Conservation (phyloP, 2,329 filamentous ascomycete genomes). For the Oidium heveae region DNA sequence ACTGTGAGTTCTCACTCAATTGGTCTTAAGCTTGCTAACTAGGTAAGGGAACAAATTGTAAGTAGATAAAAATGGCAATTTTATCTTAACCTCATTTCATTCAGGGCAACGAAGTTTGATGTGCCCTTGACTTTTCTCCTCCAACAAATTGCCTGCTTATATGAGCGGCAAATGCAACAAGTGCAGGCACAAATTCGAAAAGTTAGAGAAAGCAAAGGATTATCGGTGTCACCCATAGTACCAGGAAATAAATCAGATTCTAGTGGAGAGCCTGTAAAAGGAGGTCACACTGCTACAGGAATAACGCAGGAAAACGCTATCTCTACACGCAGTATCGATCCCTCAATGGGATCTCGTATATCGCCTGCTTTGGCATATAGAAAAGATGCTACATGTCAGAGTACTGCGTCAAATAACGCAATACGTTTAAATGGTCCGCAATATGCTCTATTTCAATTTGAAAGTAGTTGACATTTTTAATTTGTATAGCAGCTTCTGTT, state of each 20-base stretch:
- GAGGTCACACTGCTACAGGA: conserved; percentile 21
- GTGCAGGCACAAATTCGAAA: conserved; percentile 77
- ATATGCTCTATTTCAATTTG: too few relatives aligned
- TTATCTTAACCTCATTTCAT: conserved; percentile 2
- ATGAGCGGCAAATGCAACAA: conserved; percentile 72
- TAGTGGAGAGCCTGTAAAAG: conserved; percentile 23
- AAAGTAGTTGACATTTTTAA: too few relatives aligned
- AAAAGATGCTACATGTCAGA: conserved; percentile 10
- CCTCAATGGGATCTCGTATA: conserved; percentile 8
- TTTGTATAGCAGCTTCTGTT: too few relatives aligned
- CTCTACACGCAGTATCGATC: conserved; percentile 2
- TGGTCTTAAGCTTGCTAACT: conserved; percentile 2
- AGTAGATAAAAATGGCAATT: conserved; percentile 11
- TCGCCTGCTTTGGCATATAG: conserved; percentile 11
- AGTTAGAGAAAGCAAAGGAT: conserved; percentile 30
- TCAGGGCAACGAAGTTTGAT: conserved; percentile 48
- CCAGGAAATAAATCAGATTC: conserved; percentile 22
- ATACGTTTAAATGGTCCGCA: not conserved
- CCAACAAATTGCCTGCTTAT: conserved; percentile 82
- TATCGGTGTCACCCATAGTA: conserved; percentile 29
- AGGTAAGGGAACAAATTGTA: conserved; percentile 50
- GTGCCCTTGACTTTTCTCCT: conserved; percentile 74
- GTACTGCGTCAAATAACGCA: conserved; percentile 6
- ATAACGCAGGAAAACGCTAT: not conserved
- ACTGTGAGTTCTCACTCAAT: conserved; percentile 35